Conservation (phyloP, 202 grass and related monocot species). For the Eragrostis tef region DNA sequence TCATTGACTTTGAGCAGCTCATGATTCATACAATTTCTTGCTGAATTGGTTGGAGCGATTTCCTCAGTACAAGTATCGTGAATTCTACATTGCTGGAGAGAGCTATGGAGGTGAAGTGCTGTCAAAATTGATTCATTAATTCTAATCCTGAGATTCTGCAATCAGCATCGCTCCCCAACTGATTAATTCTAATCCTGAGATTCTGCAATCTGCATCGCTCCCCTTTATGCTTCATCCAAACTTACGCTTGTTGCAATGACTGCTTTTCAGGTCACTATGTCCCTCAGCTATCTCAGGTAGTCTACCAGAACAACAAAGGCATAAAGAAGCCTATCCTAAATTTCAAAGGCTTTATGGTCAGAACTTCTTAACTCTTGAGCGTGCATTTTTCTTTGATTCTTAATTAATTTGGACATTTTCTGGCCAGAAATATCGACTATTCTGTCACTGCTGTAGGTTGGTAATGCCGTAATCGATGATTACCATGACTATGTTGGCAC, state of each 20-base stretch:
- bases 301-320: constrained; percentile 61
- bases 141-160: background rate
- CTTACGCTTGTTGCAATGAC: constrained; percentile 13
- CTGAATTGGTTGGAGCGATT: constrained; percentile 78
- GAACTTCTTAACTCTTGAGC: background rate
- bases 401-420: constrained; percentile 1
- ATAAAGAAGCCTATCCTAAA: constrained; percentile 60
- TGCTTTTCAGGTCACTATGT: constrained; percentile 70
- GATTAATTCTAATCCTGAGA: background rate
- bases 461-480: constrained; percentile 69
- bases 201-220: background rate
- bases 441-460: constrained; percentile 49
- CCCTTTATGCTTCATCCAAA: background rate
- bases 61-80: constrained; percentile 69
- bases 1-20: constrained; percentile 44
- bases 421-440: background rate
- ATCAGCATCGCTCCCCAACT: background rate
- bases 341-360: constrained; percentile 88
- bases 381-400: background rate
- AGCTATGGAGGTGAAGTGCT: constrained; percentile 68
- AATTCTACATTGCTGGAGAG: constrained; percentile 81
- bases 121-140: background rate
- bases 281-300: constrained; percentile 63
- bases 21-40: constrained; percentile 69
- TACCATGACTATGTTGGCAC: constrained; percentile 76